Conservation (phyloP, 768 basidiomycete genomes). For the Suillus variegatus region DNA sequence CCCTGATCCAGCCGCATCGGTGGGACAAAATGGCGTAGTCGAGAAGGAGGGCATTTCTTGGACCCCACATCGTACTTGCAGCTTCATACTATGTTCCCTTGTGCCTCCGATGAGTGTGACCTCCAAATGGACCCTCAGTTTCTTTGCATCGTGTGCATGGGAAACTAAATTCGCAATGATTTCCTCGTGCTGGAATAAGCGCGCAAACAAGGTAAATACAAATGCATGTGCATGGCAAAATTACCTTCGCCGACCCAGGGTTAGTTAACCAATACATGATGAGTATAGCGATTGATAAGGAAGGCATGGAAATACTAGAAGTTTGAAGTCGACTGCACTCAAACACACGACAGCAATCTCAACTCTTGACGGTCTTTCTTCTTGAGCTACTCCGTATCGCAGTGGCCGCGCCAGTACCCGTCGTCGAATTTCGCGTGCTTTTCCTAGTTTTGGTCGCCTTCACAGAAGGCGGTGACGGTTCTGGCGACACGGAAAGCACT, state of each 20-base stretch:
- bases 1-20: no score
- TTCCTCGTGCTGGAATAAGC: neutral
- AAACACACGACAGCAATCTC: neutral
- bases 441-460: constrained; percentile 20
- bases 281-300: neutral
- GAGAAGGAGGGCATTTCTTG: neutral
- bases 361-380: constrained; percentile 22
- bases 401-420: constrained; percentile 15
- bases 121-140: neutral
- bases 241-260: neutral
- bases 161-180: neutral
- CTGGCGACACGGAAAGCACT: constrained; percentile 32
- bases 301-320: neutral
- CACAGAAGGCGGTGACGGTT: constrained; percentile 28
- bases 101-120: neutral
- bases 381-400: constrained; percentile 32
- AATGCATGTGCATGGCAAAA: neutral
- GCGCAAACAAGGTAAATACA: neutral
- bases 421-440: constrained; percentile 16
- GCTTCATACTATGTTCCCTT: neutral
- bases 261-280: neutral
- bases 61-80: neutral
- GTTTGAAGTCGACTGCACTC: neutral
- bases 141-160: neutral
- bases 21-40: no score